These are phyloP conservation scores for Talaromyces adpressus DNA, from an alignment of 495 filamentous ascomycete genomes.

Conservation along the genomic window DNA sequence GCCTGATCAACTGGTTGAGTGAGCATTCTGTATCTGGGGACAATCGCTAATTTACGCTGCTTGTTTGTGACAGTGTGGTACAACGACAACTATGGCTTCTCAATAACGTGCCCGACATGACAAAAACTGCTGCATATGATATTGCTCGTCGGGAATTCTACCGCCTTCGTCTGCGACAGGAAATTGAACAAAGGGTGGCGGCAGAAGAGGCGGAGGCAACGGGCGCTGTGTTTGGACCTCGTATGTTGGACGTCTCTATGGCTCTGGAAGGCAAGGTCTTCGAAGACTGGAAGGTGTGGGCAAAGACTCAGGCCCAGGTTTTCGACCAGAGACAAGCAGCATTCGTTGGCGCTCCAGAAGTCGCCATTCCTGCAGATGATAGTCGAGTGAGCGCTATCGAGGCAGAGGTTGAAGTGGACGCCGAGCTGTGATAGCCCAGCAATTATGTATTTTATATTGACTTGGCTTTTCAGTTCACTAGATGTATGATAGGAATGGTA, in stretches of 20 bases:
- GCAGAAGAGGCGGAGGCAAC: constrained; percentile 79
- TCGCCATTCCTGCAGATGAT: constrained; percentile 13
- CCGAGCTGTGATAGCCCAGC: neutral
- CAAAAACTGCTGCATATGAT: constrained; percentile 71
- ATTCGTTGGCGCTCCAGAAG: constrained; percentile 27
- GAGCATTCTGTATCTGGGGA: neutral
- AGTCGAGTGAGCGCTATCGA: neutral
- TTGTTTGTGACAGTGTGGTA: constrained; percentile 59
- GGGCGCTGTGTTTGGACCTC: constrained; percentile 80
- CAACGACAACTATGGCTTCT: constrained; percentile 86
- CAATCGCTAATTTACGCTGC: neutral
- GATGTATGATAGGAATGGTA: neutral
- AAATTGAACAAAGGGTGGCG: constrained; percentile 77
- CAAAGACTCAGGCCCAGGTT: constrained; percentile 43
- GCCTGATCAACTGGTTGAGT: constrained; percentile 9
- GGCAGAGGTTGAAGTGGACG: neutral
- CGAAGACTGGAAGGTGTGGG: constrained; percentile 80
- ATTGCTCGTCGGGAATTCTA: constrained; percentile 87
- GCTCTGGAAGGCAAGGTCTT: constrained; percentile 70
- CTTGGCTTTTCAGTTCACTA: neutral
- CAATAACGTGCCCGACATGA: constrained; percentile 53
- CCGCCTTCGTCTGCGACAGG: constrained; percentile 67
- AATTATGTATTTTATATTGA: neutral
- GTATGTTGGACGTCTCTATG: constrained; percentile 67
- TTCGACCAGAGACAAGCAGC: constrained; percentile 22